Evolutionary conservation across 2,329 filamentous ascomycete species (phyloP).

Genomic region (Laburnicola sp.): DNA sequence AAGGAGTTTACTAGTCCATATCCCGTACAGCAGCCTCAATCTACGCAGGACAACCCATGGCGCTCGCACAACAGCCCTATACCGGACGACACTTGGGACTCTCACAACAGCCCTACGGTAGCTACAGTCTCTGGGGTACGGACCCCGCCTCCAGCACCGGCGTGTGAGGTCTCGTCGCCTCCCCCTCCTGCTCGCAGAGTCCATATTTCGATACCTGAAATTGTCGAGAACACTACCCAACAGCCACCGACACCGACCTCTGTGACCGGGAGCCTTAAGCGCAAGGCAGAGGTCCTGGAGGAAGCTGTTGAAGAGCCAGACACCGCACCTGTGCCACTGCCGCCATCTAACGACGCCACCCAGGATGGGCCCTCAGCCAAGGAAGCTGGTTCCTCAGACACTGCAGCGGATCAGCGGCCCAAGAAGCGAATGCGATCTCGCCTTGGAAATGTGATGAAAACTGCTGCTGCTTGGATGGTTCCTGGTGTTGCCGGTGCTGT

Average conservation of each 20-base stretch:
- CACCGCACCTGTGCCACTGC: neutral
- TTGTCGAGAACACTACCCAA: conserved; percentile 30
- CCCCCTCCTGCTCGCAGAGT: conserved; percentile 27
- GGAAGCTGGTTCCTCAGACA: neutral
- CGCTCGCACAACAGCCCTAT: neutral
- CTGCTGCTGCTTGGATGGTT: neutral
- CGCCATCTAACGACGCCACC: neutral
- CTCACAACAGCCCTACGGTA: neutral
- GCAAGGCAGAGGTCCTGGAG: conserved; percentile 35
- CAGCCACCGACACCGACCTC: conserved; percentile 38
- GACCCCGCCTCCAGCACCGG: conserved; percentile 22
- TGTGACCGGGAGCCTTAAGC: conserved; percentile 30
- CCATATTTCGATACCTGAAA: conserved; percentile 38
- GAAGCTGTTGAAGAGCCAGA: conserved; percentile 10
- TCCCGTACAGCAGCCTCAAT: neutral
- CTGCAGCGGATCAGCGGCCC: neutral
- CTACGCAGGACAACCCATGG: neutral
- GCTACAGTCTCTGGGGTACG: conserved; percentile 18
- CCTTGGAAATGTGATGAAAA: neutral
- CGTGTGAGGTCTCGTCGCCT: conserved; percentile 14
- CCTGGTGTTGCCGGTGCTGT: conserved; percentile 5
- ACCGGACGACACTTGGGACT: conserved; percentile 12
- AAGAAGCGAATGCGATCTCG: conserved; percentile 8
- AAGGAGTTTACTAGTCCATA: conserved; percentile 1
- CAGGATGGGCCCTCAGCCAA: neutral